A percentile compares a stretch with the other conserved stretches of the same genome.
Evolutionary conservation across 2,329 filamentous ascomycete genomes (phyloP).

Genomic region (Simplicillium sp.): DNA sequence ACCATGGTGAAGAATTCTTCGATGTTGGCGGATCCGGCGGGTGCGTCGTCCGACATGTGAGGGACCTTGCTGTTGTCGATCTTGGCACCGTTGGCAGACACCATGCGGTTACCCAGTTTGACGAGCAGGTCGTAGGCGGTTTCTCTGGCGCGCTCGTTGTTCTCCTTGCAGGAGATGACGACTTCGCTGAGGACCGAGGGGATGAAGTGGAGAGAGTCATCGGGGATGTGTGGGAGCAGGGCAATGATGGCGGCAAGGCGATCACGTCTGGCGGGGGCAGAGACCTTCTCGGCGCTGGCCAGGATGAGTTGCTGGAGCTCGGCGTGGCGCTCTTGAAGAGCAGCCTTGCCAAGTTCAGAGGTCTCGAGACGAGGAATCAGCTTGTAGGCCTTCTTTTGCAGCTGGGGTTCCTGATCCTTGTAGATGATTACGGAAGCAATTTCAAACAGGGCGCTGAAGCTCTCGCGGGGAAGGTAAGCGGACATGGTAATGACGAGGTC

Average conservation of each 20-base stretch:
- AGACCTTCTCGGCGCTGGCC: slow-evolving; percentile 72
- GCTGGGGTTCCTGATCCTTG: slow-evolving; percentile 74
- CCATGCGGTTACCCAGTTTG: slow-evolving; percentile 76
- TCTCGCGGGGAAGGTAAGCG: slow-evolving; percentile 79
- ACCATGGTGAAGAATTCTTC: slow-evolving; percentile 99
- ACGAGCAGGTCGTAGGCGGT: slow-evolving; percentile 86
- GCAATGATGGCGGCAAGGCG: slow-evolving; percentile 74
- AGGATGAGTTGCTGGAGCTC: slow-evolving; percentile 81
- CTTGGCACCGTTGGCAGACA: slow-evolving; percentile 51
- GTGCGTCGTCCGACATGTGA: slow-evolving; percentile 75
- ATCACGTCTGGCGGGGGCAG: slow-evolving; percentile 77
- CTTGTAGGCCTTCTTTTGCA: slow-evolving; percentile 99
- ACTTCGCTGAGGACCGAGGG: slow-evolving; percentile 87
- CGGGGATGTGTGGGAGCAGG: slow-evolving; percentile 69
- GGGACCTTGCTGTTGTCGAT: slow-evolving; percentile 83
- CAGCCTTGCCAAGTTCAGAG: slow-evolving; percentile 66
- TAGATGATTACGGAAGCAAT: slow-evolving; percentile 78
- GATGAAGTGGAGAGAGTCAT: slow-evolving; percentile 80
- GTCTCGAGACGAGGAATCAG: slow-evolving; percentile 83
- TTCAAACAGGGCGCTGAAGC: slow-evolving; percentile 75
- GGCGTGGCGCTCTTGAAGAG: slow-evolving; percentile 62
- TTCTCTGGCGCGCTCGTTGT: slow-evolving; percentile 88
- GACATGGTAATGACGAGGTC: slow-evolving; percentile 95
- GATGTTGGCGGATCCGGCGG: slow-evolving; percentile 67
- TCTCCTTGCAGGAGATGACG: slow-evolving; percentile 93